Percentiles rank a stretch among this genome's conserved stretches.
Conservation (phyloP, 306 rosid species). For the Potentilla sterilis region DNA sequence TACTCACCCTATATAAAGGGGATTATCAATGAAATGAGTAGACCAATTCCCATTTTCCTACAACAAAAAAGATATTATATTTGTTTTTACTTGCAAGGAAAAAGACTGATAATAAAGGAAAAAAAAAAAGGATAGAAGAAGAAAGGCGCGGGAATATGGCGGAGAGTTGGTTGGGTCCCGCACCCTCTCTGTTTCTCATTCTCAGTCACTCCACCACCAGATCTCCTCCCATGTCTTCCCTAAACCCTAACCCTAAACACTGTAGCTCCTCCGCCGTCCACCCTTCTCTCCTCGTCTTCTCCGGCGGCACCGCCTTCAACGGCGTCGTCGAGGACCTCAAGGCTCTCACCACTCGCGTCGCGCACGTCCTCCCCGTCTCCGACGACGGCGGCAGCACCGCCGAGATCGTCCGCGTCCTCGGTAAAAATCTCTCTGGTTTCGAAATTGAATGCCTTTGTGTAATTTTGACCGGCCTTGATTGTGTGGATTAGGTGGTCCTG, state of each 20-base stretch:
- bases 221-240: constrained; percentile 56
- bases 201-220: constrained; percentile 12
- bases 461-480: background rate
- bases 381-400: constrained; percentile 98
- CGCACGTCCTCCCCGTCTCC: constrained; percentile 97
- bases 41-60: no score
- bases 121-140: background rate
- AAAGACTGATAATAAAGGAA: no score
- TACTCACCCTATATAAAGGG: no score
- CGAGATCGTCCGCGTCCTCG: constrained; percentile 94
- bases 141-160: constrained; percentile 52
- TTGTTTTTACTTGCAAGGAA: no score
- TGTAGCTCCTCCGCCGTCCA: constrained; percentile 33
- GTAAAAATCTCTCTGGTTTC: constrained; percentile 22
- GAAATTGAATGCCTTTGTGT: background rate
- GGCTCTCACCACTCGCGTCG: constrained; percentile 72
- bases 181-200: constrained; percentile 9
- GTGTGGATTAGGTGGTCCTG: constrained; percentile 74
- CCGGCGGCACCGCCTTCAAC: constrained; percentile 89
- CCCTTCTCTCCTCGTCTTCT: constrained; percentile 81
- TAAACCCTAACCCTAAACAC: constrained; percentile 15
- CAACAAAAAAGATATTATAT: no score
- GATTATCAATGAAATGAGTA: no score
- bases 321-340: constrained; percentile 85
- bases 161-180: constrained; percentile 51